Evolutionary conservation across 2,329 filamentous ascomycete genomes (phyloP).

Genomic region (Colletotrichum siamense): DNA sequence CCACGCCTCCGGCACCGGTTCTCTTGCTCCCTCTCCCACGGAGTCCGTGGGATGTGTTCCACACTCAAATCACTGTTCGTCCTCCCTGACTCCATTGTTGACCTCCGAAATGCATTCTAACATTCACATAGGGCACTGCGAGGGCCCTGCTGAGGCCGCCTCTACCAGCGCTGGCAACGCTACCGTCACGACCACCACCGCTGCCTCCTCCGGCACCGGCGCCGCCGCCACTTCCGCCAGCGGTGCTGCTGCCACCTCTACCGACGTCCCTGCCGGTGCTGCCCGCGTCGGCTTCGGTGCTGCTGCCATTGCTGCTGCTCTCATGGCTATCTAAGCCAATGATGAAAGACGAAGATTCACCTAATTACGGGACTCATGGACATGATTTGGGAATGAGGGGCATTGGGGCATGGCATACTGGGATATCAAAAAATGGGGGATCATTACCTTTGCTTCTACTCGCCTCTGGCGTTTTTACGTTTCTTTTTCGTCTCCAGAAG

Average conservation of each 20-base stretch:
- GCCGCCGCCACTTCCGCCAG: constrained; percentile 50
- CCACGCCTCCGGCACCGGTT: constrained; percentile 22
- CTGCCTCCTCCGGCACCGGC: background rate
- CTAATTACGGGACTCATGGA: background rate
- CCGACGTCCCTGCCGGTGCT: constrained; percentile 6
- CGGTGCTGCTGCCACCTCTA: constrained; percentile 1
- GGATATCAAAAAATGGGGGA: background rate
- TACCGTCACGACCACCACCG: background rate
- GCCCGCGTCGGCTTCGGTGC: constrained; percentile 4
- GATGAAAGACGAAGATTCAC: background rate
- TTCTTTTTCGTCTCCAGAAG: background rate
- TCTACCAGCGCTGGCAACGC: background rate
- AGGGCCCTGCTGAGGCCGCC: background rate
- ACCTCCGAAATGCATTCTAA: too few relatives aligned
- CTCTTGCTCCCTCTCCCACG: constrained; percentile 36
- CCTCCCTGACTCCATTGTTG: too few relatives aligned
- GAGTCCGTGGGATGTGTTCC: too few relatives aligned
- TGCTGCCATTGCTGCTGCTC: constrained; percentile 12
- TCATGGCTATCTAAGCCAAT: constrained; percentile 9
- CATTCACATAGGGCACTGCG: too few relatives aligned
- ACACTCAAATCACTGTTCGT: too few relatives aligned
- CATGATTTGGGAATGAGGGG: background rate
- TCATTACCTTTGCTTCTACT: background rate
- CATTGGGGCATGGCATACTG: background rate
- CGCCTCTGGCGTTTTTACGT: background rate